Evolutionary conservation across 345 rosid species (phyloP).

Genomic region (Carallia brachiata): DNA sequence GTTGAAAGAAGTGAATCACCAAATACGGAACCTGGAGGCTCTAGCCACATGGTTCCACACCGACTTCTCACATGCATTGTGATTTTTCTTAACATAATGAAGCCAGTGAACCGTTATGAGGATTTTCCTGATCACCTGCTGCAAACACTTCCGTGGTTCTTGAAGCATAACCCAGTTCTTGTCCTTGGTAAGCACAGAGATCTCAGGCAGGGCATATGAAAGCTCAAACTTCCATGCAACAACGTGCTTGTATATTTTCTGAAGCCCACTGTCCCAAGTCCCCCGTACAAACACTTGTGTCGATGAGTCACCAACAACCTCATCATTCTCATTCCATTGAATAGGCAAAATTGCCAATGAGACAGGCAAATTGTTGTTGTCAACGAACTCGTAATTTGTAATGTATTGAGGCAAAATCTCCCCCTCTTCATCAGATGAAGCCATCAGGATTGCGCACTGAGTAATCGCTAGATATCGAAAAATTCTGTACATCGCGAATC

Average conservation of each 20-base stretch:
- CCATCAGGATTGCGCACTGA: conserved; percentile 2
- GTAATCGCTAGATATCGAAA: too few species aligned
- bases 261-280: conserved; percentile 3
- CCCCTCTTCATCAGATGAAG: conserved; percentile 18
- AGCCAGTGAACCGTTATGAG: conserved; percentile 24
- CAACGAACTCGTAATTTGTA: conserved; percentile 8
- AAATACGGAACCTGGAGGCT: conserved; percentile 8
- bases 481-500: too few species aligned
- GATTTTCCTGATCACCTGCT: not conserved
- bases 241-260: conserved; percentile 2
- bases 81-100: conserved; percentile 16
- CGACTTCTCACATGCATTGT: not conserved
- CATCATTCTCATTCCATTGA: conserved; percentile 7
- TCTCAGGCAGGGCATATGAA: conserved; percentile 12
- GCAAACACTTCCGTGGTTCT: conserved; percentile 10
- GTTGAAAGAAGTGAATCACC: not conserved
- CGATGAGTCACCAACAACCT: not conserved
- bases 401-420: conserved; percentile 2
- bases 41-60: conserved; percentile 14
- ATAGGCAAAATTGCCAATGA: conserved; percentile 17
- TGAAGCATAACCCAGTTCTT: conserved; percentile 20
- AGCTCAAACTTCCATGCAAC: conserved; percentile 24
- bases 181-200: conserved; percentile 12
- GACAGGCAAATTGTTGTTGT: not conserved
- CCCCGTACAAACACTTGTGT: conserved; percentile 5